Conservation (phyloP, 495 filamentous ascomycete species). For the Neurospora sp. region DNA sequence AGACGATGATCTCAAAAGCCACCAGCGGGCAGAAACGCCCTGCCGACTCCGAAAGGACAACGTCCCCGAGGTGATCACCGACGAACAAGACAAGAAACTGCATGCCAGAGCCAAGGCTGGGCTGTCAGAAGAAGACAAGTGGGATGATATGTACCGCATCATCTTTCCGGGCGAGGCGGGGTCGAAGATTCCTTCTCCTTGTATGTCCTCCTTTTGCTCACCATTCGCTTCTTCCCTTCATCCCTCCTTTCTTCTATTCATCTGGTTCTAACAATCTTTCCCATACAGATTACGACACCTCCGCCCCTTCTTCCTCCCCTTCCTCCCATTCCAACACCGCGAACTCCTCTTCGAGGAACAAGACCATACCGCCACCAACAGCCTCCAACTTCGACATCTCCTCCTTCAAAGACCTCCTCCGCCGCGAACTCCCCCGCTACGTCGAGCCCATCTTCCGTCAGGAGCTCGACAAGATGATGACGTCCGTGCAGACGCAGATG, state of each 20-base stretch:
- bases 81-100: constrained; percentile 21
- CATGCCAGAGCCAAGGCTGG: constrained; percentile 12
- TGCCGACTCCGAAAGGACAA: constrained; percentile 17
- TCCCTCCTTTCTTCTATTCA: background rate
- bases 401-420: constrained; percentile 8
- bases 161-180: constrained; percentile 12
- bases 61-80: constrained; percentile 13
- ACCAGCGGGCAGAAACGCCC: constrained; percentile 27
- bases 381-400: background rate
- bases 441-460: constrained; percentile 12
- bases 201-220: background rate
- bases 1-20: constrained; percentile 23
- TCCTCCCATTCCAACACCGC: background rate
- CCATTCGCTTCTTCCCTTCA: background rate
- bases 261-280: background rate
- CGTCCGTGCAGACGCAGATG: constrained; percentile 9
- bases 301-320: background rate
- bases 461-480: constrained; percentile 16
- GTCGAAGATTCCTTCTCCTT: background rate
- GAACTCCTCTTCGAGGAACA: background rate
- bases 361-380: background rate
- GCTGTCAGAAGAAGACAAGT: constrained; percentile 17
- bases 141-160: constrained; percentile 21
- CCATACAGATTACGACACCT: background rate
- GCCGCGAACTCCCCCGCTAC: constrained; percentile 8